phyloP scores from a whole-genome alignment of 148 eudicot species.

The Euryodendron excelsum region DNA sequence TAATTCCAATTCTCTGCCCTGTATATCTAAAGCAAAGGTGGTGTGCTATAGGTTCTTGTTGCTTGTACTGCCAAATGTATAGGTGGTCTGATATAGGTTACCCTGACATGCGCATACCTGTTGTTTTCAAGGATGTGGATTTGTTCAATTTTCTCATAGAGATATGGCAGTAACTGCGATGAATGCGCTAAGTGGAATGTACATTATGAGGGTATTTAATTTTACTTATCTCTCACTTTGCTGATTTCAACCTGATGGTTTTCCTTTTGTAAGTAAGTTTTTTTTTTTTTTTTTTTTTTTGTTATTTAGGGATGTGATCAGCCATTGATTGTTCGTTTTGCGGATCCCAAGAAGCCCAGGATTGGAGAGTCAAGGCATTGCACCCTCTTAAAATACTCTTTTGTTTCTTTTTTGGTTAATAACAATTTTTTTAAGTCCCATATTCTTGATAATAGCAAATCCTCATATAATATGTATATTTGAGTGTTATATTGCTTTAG shows the following conservation, averaged over 20 bases:
- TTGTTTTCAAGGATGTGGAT: conserved; percentile 64
- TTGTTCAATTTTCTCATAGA: conserved; percentile 65
- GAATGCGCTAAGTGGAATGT: conserved; percentile 67
- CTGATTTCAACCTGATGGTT: conserved; percentile 15
- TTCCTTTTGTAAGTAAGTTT: conserved; percentile 8
- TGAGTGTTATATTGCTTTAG: not conserved
- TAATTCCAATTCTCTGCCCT: not conserved
- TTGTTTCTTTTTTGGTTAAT: not conserved
- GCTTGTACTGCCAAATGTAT: not conserved
- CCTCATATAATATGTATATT: not conserved
- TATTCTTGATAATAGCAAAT: not conserved
- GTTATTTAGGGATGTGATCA: conserved; percentile 75
- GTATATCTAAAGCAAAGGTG: not conserved
- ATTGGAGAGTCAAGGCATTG: conserved; percentile 62
- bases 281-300: not conserved
- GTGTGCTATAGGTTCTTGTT: not conserved
- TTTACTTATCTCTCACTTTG: not conserved
- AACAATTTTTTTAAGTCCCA: not conserved
- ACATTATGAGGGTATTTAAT: conserved; percentile 62
- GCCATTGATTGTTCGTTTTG: conserved; percentile 85
- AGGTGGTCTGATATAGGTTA: not conserved
- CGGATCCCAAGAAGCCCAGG: conserved; percentile 94
- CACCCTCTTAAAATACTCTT: not conserved
- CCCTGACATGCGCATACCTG: conserved; percentile 12
- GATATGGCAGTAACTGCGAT: conserved; percentile 97